Percentiles rank a stretch among this genome's conserved stretches.
Evolutionary conservation across 2,329 filamentous ascomycete genomes (phyloP).

Genomic region (Talaromyces pinophilus): DNA sequence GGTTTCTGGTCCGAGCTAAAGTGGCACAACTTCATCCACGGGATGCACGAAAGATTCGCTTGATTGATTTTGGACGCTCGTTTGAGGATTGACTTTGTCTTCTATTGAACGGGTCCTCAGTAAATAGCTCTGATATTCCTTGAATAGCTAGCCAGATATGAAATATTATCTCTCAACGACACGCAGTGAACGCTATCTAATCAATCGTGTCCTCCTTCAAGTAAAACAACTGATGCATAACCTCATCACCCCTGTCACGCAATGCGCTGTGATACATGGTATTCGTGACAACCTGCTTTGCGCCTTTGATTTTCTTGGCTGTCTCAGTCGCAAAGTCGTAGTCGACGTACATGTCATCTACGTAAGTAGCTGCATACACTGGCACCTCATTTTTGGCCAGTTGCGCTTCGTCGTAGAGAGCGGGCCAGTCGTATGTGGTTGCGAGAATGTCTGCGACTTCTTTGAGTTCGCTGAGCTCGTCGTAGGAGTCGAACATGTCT

Average conservation of each 20-base stretch:
- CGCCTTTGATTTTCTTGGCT: conserved; percentile 70
- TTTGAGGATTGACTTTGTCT: conserved; percentile 30
- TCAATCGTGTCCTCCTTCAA: conserved; percentile 70
- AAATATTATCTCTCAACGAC: background rate
- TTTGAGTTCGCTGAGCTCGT: conserved; percentile 70
- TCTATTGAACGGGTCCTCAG: background rate
- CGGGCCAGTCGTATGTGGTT: conserved; percentile 66
- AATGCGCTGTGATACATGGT: conserved; percentile 84
- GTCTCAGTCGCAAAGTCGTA: conserved; percentile 72
- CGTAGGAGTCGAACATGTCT: conserved; percentile 78
- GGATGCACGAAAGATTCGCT: conserved; percentile 53
- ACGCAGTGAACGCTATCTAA: conserved; percentile 33
- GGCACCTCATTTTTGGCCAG: conserved; percentile 77
- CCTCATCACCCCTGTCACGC: conserved; percentile 70
- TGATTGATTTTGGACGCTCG: conserved; percentile 55
- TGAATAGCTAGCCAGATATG: background rate
- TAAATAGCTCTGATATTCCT: background rate
- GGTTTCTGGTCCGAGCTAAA: conserved; percentile 57
- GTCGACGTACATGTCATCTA: conserved; percentile 93
- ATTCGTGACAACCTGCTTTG: conserved; percentile 83
- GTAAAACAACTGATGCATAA: conserved; percentile 73
- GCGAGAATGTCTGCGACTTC: conserved; percentile 72
- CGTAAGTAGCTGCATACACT: conserved; percentile 78
- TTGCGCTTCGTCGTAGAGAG: conserved; percentile 73
- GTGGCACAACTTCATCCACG: conserved; percentile 59